Evolutionary conservation across 345 rosid genomes (phyloP).

Genomic region (Citrus inodora): DNA sequence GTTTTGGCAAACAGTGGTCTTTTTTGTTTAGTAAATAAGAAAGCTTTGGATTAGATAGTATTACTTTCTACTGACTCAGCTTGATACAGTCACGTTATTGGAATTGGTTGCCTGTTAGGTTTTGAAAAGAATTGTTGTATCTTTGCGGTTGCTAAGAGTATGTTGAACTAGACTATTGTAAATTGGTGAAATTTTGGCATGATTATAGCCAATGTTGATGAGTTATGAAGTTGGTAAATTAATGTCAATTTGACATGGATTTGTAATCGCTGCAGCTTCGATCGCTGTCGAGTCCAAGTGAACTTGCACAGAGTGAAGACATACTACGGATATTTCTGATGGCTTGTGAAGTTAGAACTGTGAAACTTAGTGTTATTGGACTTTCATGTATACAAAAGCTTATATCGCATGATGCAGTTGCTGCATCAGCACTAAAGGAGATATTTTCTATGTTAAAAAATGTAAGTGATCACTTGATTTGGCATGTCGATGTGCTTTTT

Average conservation of each 20-base stretch:
- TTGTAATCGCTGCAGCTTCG: slow-evolving; percentile 61
- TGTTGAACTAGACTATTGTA: not conserved
- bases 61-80: not conserved
- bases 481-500: not conserved
- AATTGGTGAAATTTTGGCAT: not conserved
- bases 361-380: slow-evolving; percentile 89
- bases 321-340: slow-evolving; percentile 76
- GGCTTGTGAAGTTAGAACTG: slow-evolving; percentile 90
- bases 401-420: slow-evolving; percentile 92
- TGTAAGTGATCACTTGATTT: slow-evolving; percentile 43
- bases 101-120: not conserved
- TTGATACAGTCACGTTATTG: not conserved
- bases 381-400: slow-evolving; percentile 95
- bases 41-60: not conserved
- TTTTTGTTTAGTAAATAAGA: too few species aligned
- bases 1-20: too few species aligned
- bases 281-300: slow-evolving; percentile 73
- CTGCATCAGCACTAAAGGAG: slow-evolving; percentile 75
- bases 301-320: slow-evolving; percentile 79
- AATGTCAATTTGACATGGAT: not conserved
- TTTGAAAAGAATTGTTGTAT: not conserved
- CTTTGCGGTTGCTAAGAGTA: not conserved
- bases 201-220: not conserved
- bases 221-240: not conserved
- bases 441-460: slow-evolving; percentile 79